phyloP scores from a whole-genome alignment of 768 basidiomycete genomes.

The Phlegmacium glaucopus region DNA sequence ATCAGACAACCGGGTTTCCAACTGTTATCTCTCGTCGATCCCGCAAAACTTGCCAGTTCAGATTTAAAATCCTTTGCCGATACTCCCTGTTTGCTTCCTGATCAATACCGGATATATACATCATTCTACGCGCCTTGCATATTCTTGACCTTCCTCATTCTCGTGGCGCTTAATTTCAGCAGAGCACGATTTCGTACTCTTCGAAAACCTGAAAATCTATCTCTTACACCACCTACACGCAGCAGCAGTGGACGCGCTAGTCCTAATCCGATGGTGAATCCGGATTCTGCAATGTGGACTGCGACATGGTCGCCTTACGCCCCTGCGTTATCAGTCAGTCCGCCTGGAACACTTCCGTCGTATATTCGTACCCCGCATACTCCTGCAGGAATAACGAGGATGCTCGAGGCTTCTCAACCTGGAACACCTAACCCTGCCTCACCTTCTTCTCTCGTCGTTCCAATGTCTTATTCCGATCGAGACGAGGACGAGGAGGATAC shows the following conservation, averaged over 20 bases:
- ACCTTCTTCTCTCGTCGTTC: constrained; percentile 31
- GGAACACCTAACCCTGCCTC: constrained; percentile 32
- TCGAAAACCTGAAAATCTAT: constrained; percentile 17
- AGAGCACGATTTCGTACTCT: constrained; percentile 22
- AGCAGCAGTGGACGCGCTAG: constrained; percentile 22
- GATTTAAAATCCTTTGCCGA: constrained; percentile 51
- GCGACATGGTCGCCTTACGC: constrained; percentile 41
- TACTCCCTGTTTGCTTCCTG: constrained; percentile 75
- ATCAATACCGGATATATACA: constrained; percentile 58
- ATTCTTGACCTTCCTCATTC: constrained; percentile 46
- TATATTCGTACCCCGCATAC: constrained; percentile 39
- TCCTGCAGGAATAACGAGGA: constrained; percentile 26
- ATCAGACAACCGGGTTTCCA: constrained; percentile 82
- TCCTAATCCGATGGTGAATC: constrained; percentile 17
- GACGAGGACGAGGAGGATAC: constrained; percentile 44
- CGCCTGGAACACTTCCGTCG: constrained; percentile 32
- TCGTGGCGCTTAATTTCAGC: constrained; percentile 43
- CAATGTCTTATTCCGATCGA: constrained; percentile 22
- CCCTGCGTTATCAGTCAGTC: constrained; percentile 33
- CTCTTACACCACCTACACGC: constrained; percentile 25
- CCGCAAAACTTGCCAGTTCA: constrained; percentile 27
- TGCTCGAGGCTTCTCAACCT: constrained; percentile 38
- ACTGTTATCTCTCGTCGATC: constrained; percentile 60
- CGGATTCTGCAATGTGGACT: constrained; percentile 29
- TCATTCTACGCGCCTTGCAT: constrained; percentile 62